These are phyloP conservation scores for Perilla frutescens DNA, from an alignment of 257 asterid species.

Conservation along the genomic window DNA sequence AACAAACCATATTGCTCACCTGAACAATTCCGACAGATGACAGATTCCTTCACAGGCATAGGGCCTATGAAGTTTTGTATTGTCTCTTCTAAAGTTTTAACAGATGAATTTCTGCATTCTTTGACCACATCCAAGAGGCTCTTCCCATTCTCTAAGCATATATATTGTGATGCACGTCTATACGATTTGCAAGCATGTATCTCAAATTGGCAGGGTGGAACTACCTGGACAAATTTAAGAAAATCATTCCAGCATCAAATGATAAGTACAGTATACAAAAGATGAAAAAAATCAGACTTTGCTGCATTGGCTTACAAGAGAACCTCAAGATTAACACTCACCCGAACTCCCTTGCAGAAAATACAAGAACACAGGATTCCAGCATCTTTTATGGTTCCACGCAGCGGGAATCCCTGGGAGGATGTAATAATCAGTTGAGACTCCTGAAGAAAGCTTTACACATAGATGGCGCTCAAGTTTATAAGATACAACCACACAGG, in stretches of 20 bases:
- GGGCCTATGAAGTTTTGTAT: slow-evolving; percentile 84
- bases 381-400: slow-evolving; percentile 84
- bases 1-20: slow-evolving; percentile 51
- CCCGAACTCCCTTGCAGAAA: slow-evolving; percentile 77
- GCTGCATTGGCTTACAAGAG: slow-evolving; percentile 17
- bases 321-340: slow-evolving; percentile 44
- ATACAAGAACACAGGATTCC: slow-evolving; percentile 93
- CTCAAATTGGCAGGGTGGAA: slow-evolving; percentile 96
- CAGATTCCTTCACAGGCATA: slow-evolving; percentile 73
- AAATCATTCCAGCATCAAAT: slow-evolving; percentile 25
- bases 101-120: slow-evolving; percentile 81
- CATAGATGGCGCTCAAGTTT: slow-evolving; percentile 14
- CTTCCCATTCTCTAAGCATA: slow-evolving; percentile 93
- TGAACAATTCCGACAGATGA: slow-evolving; percentile 72
- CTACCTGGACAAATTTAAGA: slow-evolving; percentile 53
- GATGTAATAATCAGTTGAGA: slow-evolving; percentile 31
- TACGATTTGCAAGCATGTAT: slow-evolving; percentile 93
- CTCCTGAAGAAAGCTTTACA: slow-evolving; percentile 20
- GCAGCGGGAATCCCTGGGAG: slow-evolving; percentile 62
- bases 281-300: slow-evolving; percentile 9
- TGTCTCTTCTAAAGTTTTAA: slow-evolving; percentile 77
- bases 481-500: slow-evolving; percentile 2
- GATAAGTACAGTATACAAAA: slow-evolving; percentile 17
- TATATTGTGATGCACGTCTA: slow-evolving; percentile 94
- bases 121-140: slow-evolving; percentile 94